Percentiles rank a stretch among this genome's conserved stretches.
Evolutionary conservation across 2,329 filamentous ascomycete genomes (phyloP).

Genomic region (Podosphaera aphanis): DNA sequence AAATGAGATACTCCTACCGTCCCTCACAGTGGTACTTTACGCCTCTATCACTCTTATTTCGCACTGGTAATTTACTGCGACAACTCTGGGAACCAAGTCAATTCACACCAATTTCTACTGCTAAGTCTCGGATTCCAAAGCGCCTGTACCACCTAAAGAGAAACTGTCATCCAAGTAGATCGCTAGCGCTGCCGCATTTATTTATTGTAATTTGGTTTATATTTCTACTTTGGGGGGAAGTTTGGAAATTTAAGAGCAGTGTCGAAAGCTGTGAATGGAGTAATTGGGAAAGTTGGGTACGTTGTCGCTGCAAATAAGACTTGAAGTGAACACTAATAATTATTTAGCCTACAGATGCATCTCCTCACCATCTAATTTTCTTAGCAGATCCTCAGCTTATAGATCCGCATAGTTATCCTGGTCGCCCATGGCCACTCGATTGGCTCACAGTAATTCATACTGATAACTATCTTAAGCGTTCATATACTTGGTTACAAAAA

Average conservation of each 20-base stretch:
- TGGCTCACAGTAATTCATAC: slow-evolving; percentile 47
- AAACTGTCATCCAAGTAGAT: slow-evolving; percentile 26
- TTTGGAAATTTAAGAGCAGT: slow-evolving; percentile 47
- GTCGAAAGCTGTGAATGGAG: slow-evolving; percentile 58
- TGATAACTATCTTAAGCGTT: slow-evolving; percentile 70
- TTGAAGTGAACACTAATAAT: slow-evolving; percentile 7
- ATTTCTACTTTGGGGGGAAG: slow-evolving; percentile 65
- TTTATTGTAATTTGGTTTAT: slow-evolving; percentile 53
- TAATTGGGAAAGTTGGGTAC: slow-evolving; percentile 82
- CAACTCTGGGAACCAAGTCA: slow-evolving; percentile 8
- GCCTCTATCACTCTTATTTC: not conserved
- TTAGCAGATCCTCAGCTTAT: slow-evolving; percentile 52
- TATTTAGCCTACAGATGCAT: slow-evolving; percentile 46
- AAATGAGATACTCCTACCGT: not conserved
- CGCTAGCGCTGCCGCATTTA: slow-evolving; percentile 40
- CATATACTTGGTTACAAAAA: slow-evolving; percentile 56
- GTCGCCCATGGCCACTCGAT: slow-evolving; percentile 46
- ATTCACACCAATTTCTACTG: slow-evolving; percentile 5
- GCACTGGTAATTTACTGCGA: not conserved
- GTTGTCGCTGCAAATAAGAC: slow-evolving; percentile 10
- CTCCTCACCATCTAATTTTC: slow-evolving; percentile 51
- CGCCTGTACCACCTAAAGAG: slow-evolving; percentile 5
- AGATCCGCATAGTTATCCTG: slow-evolving; percentile 53
- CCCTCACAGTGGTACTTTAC: not conserved
- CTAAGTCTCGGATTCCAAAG: slow-evolving; percentile 4